Evolutionary conservation across 768 basidiomycete genomes (phyloP).

Genomic region (Suillus bovinus): DNA sequence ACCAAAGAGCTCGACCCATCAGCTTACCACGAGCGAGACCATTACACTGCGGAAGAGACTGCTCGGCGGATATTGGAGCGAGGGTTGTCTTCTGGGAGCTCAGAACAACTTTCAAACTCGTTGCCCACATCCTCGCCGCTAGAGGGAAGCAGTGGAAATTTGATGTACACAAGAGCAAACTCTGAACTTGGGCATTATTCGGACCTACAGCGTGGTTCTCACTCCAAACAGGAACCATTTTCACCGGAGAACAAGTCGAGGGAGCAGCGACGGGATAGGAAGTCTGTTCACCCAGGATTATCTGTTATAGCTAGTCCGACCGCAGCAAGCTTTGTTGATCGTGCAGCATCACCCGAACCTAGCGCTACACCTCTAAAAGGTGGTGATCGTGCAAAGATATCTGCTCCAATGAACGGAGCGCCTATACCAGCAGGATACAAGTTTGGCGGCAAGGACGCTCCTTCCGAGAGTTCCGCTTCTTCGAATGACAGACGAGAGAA

Average conservation of each 20-base stretch:
- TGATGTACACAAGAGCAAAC: conserved; percentile 54
- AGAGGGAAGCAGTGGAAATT: conserved; percentile 31
- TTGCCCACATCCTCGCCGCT: conserved; percentile 51
- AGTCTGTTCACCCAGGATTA: conserved; percentile 65
- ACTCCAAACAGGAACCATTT: conserved; percentile 40
- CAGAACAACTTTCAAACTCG: conserved; percentile 63
- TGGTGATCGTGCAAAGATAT: conserved; percentile 83
- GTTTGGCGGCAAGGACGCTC: conserved; percentile 77
- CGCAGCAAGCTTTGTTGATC: conserved; percentile 35
- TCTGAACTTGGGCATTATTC: conserved; percentile 84
- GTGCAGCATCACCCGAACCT: conserved; percentile 49
- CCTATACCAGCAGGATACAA: conserved; percentile 89
- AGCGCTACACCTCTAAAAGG: conserved; percentile 48
- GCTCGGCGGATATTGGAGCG: conserved; percentile 45
- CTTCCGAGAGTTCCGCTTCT: conserved; percentile 38
- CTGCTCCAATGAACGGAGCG: conserved; percentile 81
- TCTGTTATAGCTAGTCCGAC: conserved; percentile 47
- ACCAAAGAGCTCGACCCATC: conserved; percentile 53
- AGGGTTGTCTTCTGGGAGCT: conserved; percentile 46
- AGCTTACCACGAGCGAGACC: conserved; percentile 35
- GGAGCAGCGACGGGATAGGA: conserved; percentile 53
- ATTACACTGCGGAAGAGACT: conserved; percentile 22
- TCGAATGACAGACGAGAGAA: conserved; percentile 81
- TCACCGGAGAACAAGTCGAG: conserved; percentile 57
- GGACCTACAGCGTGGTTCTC: conserved; percentile 46